Percentiles rank a stretch among this genome's conserved stretches.
These are phyloP conservation scores for Schizophyllum amplum DNA, from an alignment of 1,284 basidiomycete species.

Conservation along the genomic window DNA sequence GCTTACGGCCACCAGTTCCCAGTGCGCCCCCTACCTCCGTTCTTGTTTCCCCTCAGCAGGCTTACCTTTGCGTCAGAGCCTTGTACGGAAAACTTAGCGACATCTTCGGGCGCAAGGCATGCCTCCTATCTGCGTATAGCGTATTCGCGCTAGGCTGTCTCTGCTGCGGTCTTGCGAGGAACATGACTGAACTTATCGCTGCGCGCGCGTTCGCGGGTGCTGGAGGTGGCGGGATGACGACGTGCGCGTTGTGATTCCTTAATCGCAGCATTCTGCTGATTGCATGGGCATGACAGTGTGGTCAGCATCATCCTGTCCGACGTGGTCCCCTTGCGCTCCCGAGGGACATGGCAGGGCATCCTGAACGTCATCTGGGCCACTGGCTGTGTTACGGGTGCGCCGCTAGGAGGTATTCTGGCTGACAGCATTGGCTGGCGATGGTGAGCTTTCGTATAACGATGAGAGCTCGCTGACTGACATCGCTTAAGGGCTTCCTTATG, in stretches of 20 bases:
- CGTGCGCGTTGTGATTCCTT: constrained; percentile 32
- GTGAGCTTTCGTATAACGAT: too few relatives aligned
- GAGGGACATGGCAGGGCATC: constrained; percentile 60
- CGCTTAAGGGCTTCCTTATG: constrained; percentile 48
- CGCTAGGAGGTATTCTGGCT: constrained; percentile 48
- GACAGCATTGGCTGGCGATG: constrained; percentile 60
- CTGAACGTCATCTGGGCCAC: constrained; percentile 49
- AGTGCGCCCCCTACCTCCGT: constrained; percentile 9
- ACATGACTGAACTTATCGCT: too few relatives aligned
- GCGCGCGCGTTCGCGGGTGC: constrained; percentile 52
- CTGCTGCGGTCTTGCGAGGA: too few relatives aligned
- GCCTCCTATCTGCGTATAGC: constrained; percentile 46
- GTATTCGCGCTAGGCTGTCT: constrained; percentile 48
- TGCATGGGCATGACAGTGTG: constrained; percentile 28
- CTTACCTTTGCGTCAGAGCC: constrained; percentile 29
- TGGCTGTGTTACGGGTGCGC: constrained; percentile 48
- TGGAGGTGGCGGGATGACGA: constrained; percentile 58
- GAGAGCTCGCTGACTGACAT: constrained; percentile 5
- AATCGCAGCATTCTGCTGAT: neutral
- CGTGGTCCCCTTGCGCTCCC: too few relatives aligned
- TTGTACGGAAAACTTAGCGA: too few relatives aligned
- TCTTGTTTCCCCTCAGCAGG: neutral
- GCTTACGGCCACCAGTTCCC: too few relatives aligned
- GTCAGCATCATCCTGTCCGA: constrained; percentile 54
- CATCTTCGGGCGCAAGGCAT: constrained; percentile 54